Evolutionary conservation across 805 yeast genomes (phyloP).

Genomic region (Clavispora santaluciae): DNA sequence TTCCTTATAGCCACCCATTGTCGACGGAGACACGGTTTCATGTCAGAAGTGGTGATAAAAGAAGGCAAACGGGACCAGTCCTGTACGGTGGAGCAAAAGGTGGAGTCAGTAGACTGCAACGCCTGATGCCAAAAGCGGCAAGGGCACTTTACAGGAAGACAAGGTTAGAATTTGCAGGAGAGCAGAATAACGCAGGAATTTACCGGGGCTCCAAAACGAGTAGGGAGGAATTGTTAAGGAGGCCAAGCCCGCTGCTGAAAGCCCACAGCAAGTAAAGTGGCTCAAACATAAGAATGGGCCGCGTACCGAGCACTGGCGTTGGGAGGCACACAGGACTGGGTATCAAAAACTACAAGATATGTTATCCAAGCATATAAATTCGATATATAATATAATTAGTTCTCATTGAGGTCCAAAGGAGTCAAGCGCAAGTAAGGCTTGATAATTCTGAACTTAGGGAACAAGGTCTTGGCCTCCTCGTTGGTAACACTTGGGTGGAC

Average conservation of each 20-base stretch:
- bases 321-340: no score
- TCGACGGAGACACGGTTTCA: neutral
- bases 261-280: no score
- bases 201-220: no score
- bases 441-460: slow-evolving; percentile 79
- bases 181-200: no score
- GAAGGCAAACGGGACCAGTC: neutral
- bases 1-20: neutral
- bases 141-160: neutral
- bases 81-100: neutral
- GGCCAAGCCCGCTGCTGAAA: no score
- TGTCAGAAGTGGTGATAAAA: neutral
- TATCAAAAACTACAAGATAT: neutral
- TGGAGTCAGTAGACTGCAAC: neutral
- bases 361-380: neutral
- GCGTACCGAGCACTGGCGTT: no score
- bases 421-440: slow-evolving; percentile 84
- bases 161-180: no score
- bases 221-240: no score
- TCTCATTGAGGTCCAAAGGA: slow-evolving; percentile 32
- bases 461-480: slow-evolving; percentile 65
- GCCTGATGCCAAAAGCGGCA: neutral
- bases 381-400: neutral
- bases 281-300: no score
- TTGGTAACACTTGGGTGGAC: slow-evolving; percentile 83